Conservation (phyloP, 306 rosid genomes). For the Sphenostylis stenocarpa region DNA sequence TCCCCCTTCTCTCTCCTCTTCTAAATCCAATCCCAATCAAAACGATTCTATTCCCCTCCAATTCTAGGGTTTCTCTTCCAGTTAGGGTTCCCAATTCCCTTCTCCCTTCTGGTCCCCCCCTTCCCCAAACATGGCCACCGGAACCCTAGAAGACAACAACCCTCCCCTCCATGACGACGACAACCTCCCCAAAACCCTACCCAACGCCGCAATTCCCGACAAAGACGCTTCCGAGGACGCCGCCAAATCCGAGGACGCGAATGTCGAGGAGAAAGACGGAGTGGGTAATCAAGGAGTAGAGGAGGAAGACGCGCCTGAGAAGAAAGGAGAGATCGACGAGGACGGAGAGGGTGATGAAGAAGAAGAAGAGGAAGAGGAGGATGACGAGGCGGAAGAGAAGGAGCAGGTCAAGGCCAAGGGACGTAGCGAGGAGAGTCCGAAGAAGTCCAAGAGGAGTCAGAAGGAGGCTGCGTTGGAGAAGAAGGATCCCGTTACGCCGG, state of each 20-base stretch:
- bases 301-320: background rate
- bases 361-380: slow-evolving; percentile 23
- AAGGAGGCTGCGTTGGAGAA: background rate
- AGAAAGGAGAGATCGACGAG: background rate
- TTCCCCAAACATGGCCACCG: slow-evolving; percentile 60
- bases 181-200: background rate
- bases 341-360: background rate
- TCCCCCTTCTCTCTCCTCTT: slow-evolving; percentile 15
- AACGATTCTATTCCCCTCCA: background rate
- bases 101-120: background rate
- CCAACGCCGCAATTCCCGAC: background rate
- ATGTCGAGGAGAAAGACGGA: slow-evolving; percentile 5
- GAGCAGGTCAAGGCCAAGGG: slow-evolving; percentile 34
- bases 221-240: background rate
- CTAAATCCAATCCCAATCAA: background rate
- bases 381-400: slow-evolving; percentile 14
- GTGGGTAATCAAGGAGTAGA: slow-evolving; percentile 1
- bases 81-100: slow-evolving; percentile 37
- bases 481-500: slow-evolving; percentile 54
- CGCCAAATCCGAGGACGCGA: slow-evolving; percentile 11
- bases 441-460: slow-evolving; percentile 20
- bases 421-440: slow-evolving; percentile 28
- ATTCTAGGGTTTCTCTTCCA: slow-evolving; percentile 45
- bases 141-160: slow-evolving; percentile 63
- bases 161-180: slow-evolving; percentile 35